phyloP scores from a whole-genome alignment of 345 rosid genomes.

The Brassica rapa region DNA sequence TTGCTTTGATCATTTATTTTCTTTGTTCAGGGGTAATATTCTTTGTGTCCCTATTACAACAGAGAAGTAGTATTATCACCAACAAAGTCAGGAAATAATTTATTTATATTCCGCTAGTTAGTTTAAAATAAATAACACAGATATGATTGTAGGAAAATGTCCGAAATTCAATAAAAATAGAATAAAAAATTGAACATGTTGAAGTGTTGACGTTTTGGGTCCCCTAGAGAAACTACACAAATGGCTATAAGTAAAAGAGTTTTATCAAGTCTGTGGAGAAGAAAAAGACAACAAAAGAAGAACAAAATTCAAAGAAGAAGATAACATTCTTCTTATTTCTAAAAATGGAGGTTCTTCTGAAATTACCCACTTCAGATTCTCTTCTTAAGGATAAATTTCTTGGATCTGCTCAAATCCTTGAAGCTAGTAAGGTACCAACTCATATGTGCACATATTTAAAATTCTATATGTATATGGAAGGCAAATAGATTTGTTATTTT shows the following conservation, averaged over 20 bases:
- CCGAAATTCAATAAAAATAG: constrained; percentile 25
- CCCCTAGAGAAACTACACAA: constrained; percentile 39
- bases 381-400: constrained; percentile 37
- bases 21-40: constrained; percentile 1
- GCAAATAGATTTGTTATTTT: background rate
- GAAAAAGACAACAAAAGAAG: constrained; percentile 3
- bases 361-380: constrained; percentile 37
- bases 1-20: background rate
- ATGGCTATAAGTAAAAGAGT: constrained; percentile 41
- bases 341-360: constrained; percentile 46
- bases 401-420: constrained; percentile 37
- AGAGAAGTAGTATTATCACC: constrained; percentile 24
- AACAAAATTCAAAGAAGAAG: constrained; percentile 26
- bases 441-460: background rate
- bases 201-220: constrained; percentile 67
- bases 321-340: constrained; percentile 6
- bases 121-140: background rate
- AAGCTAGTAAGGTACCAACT: constrained; percentile 38
- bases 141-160: constrained; percentile 35
- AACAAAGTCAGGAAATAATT: constrained; percentile 29
- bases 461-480: background rate
- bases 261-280: constrained; percentile 14
- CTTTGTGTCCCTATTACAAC: constrained; percentile 15
- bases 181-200: constrained; percentile 33
- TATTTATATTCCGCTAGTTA: background rate